phyloP scores from a whole-genome alignment of 371 early-diverging fungal species.

The Mucor circinelloides region DNA sequence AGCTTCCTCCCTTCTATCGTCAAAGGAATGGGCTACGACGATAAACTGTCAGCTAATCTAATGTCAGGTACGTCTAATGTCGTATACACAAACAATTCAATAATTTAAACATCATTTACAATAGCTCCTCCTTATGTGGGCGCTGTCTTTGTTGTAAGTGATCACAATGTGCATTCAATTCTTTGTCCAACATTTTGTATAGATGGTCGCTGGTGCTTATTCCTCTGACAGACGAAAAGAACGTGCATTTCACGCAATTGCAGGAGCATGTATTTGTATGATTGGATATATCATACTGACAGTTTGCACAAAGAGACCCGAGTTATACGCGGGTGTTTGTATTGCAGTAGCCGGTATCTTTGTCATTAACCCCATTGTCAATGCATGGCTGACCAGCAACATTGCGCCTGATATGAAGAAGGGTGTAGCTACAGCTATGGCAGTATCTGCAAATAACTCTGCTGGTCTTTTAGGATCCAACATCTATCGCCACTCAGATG shows the following conservation, averaged over 20 bases:
- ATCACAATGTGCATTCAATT: too few species aligned
- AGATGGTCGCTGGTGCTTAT: constrained; percentile 46
- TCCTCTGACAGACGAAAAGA: constrained; percentile 43
- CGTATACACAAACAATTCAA: neutral
- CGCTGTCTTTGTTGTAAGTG: constrained; percentile 45
- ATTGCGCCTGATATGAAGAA: constrained; percentile 53
- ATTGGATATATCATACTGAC: constrained; percentile 40
- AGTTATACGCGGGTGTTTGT: constrained; percentile 38
- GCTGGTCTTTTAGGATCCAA: constrained; percentile 51
- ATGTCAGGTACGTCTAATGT: constrained; percentile 41
- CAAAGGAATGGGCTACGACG: constrained; percentile 47
- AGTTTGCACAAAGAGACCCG: constrained; percentile 15
- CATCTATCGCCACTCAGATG: constrained; percentile 49
- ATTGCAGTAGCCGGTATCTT: constrained; percentile 50
- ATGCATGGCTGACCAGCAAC: constrained; percentile 52
- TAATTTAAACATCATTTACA: neutral
- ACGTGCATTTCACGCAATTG: constrained; percentile 45
- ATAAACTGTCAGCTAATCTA: constrained; percentile 46
- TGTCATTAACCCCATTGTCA: constrained; percentile 51
- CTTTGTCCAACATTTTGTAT: neutral
- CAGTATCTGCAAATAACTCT: constrained; percentile 50
- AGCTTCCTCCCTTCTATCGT: constrained; percentile 50
- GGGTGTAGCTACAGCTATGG: constrained; percentile 53
- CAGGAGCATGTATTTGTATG: constrained; percentile 37
- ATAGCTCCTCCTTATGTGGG: constrained; percentile 50